Conservation (phyloP, 352 stramenopile species). For the Phytophthora podocarpi region DNA sequence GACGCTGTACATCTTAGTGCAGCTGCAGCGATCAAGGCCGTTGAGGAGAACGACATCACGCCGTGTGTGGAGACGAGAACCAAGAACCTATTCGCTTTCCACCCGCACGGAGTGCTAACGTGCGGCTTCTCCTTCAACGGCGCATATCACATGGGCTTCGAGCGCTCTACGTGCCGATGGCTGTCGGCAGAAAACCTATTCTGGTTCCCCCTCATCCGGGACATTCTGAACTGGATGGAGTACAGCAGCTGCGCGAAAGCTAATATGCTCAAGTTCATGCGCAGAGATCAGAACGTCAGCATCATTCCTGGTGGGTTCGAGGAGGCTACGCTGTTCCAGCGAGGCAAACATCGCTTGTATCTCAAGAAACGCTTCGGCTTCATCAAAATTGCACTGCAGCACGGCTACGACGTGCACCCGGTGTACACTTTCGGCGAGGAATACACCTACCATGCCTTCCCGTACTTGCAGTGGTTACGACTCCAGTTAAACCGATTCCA, state of each 20-base stretch:
- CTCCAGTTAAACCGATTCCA: constrained; percentile 83
- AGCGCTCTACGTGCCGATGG: constrained; percentile 53
- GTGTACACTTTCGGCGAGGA: constrained; percentile 94
- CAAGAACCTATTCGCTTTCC: constrained; percentile 49
- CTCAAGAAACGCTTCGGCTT: constrained; percentile 92
- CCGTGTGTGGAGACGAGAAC: constrained; percentile 14
- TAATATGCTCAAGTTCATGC: constrained; percentile 60
- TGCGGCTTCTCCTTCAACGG: constrained; percentile 64
- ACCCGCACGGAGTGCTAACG: constrained; percentile 68
- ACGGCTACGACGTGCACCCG: constrained; percentile 87
- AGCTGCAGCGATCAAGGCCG: constrained; percentile 14
- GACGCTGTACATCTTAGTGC: constrained; percentile 13
- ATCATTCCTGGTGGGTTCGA: constrained; percentile 94
- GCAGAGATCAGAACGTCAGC: constrained; percentile 60
- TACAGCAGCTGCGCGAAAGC: constrained; percentile 54
- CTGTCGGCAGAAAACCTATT: constrained; percentile 76
- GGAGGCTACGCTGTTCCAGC: constrained; percentile 89
- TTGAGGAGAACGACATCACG: constrained; percentile 30
- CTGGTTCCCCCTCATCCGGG: constrained; percentile 60
- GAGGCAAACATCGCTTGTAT: constrained; percentile 86
- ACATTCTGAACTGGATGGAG: constrained; percentile 68
- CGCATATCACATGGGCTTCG: constrained; percentile 56
- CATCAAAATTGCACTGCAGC: constrained; percentile 91
- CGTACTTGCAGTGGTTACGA: constrained; percentile 72
- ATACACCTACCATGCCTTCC: constrained; percentile 82